Percentiles rank a stretch among this genome's conserved stretches.
Evolutionary conservation across 208 protist genomes (phyloP).

Genomic region (Acanthamoeba divionensis): DNA sequence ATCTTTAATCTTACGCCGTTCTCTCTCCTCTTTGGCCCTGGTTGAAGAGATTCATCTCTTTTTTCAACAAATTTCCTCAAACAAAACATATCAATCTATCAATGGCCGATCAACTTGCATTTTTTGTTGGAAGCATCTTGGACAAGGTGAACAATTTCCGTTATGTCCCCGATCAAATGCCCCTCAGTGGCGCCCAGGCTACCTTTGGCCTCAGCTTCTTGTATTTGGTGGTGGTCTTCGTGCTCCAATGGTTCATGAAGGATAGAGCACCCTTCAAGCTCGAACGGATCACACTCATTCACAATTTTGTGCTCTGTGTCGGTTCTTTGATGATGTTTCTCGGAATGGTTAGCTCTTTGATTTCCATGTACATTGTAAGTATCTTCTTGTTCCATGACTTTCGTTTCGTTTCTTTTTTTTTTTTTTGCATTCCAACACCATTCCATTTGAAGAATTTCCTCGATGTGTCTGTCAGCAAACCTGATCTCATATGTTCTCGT

Average conservation of each 20-base stretch:
- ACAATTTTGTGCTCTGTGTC: slow-evolving; percentile 39
- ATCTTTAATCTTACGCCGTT: too few species aligned
- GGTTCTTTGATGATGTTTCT: slow-evolving; percentile 5
- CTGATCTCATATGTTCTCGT: too few species aligned
- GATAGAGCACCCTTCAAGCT: not conserved
- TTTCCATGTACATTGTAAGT: not conserved
- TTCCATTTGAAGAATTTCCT: too few species aligned
- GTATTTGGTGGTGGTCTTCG: not conserved
- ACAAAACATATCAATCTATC: too few species aligned
- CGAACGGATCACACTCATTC: not conserved
- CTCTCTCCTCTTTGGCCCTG: too few species aligned
- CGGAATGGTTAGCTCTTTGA: slow-evolving; percentile 24
- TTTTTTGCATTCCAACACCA: too few species aligned
- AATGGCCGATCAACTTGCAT: too few species aligned
- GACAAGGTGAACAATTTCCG: slow-evolving; percentile 50
- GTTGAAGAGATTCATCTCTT: too few species aligned
- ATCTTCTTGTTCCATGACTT: not conserved
- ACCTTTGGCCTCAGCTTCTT: not conserved
- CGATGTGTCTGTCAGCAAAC: too few species aligned
- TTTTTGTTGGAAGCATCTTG: too few species aligned
- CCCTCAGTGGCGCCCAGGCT: not conserved
- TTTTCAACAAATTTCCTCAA: too few species aligned
- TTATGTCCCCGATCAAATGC: slow-evolving; percentile 32
- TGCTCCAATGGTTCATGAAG: slow-evolving; percentile 14
- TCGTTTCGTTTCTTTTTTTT: not conserved